Percentiles rank a stretch among this genome's conserved stretches.
Evolutionary conservation across 2,329 filamentous ascomycete species (phyloP).

Genomic region (Pyrenochaeta sp.): DNA sequence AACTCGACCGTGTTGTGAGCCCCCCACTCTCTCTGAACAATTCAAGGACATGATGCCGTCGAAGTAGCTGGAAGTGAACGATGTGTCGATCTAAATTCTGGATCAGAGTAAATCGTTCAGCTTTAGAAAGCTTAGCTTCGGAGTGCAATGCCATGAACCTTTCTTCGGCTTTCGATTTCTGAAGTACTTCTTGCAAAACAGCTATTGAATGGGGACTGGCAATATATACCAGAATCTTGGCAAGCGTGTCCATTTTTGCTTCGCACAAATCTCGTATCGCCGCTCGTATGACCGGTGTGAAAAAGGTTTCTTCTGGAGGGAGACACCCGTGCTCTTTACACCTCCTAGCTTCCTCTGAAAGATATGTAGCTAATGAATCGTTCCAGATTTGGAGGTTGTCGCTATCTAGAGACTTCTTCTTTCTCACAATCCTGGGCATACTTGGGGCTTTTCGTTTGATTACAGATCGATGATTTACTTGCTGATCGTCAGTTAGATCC

Average conservation of each 20-base stretch:
- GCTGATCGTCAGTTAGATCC: no score
- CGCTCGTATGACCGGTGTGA: not conserved
- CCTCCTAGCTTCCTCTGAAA: not conserved
- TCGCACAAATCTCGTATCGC: not conserved
- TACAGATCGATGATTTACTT: no score
- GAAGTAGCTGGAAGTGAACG: constrained; percentile 1
- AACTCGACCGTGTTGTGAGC: not conserved
- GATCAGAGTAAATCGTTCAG: constrained; percentile 3
- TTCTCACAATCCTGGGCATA: not conserved
- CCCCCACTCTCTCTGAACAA: constrained; percentile 1
- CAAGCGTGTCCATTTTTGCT: not conserved
- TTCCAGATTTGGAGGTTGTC: not conserved
- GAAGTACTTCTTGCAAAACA: not conserved
- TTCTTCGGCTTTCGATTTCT: not conserved
- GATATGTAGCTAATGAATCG: not conserved
- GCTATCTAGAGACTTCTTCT: not conserved
- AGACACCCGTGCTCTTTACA: no score
- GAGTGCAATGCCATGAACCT: no score
- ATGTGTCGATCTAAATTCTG: not conserved
- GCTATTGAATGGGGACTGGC: constrained; percentile 1
- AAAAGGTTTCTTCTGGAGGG: not conserved
- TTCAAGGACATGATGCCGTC: constrained; percentile 1
- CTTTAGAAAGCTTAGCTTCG: not conserved
- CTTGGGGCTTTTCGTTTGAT: no score
- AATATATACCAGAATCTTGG: constrained; percentile 1